Evolutionary conservation across 2,329 filamentous ascomycete genomes (phyloP).

Genomic region (Penicillium concentricum): DNA sequence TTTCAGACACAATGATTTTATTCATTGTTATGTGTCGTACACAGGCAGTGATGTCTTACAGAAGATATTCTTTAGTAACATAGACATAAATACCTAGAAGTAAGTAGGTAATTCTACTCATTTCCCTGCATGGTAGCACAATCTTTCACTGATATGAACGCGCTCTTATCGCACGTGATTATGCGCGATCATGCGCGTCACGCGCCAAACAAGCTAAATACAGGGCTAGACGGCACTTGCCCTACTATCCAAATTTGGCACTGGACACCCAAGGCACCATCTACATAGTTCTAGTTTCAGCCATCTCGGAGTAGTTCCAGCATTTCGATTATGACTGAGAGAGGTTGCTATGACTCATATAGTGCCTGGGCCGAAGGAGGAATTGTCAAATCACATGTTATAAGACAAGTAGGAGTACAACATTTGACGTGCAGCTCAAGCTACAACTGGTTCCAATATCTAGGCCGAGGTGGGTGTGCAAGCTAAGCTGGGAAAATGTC

Average conservation of each 20-base stretch:
- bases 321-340: background rate
- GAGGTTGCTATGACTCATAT: background rate
- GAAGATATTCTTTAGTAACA: background rate
- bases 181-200: background rate
- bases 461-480: background rate
- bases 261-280: background rate
- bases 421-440: background rate
- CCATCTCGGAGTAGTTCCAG: background rate
- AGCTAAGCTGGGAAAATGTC: background rate
- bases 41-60: background rate
- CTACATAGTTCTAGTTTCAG: background rate
- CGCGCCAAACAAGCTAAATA: background rate
- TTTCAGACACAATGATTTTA: background rate
- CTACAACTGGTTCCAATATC: background rate
- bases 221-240: background rate
- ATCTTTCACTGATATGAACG: background rate
- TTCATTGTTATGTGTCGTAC: background rate
- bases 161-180: constrained; percentile 6
- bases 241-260: background rate
- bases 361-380: background rate
- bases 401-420: background rate
- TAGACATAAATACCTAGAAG: background rate
- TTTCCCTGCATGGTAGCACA: background rate
- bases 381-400: background rate
- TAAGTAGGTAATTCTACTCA: background rate